Base-by-base conservation (phyloP, 2,329 filamentous ascomycete species). In the Sarocladium strictum region DNA sequence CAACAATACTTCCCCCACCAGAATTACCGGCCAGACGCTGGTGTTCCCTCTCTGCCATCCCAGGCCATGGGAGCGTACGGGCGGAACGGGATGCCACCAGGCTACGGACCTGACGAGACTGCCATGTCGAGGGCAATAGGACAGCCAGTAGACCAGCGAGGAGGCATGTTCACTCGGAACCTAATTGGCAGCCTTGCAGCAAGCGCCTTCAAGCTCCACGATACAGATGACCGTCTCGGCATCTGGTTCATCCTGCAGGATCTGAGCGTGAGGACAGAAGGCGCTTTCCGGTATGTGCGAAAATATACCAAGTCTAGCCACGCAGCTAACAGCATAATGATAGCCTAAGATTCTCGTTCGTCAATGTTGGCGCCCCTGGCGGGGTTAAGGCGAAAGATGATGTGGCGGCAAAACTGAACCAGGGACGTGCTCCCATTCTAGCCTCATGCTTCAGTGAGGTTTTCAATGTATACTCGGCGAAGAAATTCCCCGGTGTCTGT, bases 231-330 rank as follows among this genome's bases (percentile, higher is more conserved):
- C 60, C 89, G 90, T 67, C 84, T 89, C 52, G 93, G 93, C 2
- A 91, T 96, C 59, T 99, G 93, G 93, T 99, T 99, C 64, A 89
- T 99, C 45, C 76, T 97, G 53, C 93, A 97, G 68, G 94, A 99
- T 72, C 76, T 99, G 41, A 96, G 91, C 63, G 93, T 99, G 29
- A 83, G 94, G 45, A 96, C 91, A 0, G 94, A 97, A 69, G 94
- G 94, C 11, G 82, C 78, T 57, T 99, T 97, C 70, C 81, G 93
- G 90, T 95, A 78, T 64, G 70, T 56, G 32, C 12, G 4, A 27
- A 7, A 10, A 10, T 21, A 11, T 3, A 21, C 12, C 27, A 35
- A 29, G 21, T 21, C 49, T n/a, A n/a, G n/a, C n/a, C n/a, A n/a
- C n/a, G n/a, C n/a, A n/a, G n/a, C n/a, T n/a, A n/a, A n/a, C n/a